Evolutionary conservation across 495 filamentous ascomycete genomes (phyloP).

Genomic region (Neurospora tetrasperma): DNA sequence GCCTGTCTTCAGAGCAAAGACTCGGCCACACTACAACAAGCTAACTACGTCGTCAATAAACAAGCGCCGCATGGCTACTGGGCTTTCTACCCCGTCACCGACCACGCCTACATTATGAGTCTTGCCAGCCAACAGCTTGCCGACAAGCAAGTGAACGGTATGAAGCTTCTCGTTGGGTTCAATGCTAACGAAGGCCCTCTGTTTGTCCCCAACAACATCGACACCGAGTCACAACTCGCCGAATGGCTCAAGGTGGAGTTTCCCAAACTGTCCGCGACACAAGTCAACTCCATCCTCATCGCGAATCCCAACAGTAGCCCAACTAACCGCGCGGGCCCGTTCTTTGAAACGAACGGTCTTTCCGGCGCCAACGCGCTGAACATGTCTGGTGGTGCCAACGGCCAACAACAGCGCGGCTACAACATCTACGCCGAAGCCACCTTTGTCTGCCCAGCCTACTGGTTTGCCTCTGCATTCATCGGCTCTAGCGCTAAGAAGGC

Average conservation of each 20-base stretch:
- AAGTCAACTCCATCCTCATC: conserved; percentile 33
- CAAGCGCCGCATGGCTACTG: conserved; percentile 25
- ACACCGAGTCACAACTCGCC: conserved; percentile 36
- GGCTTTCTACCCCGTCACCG: conserved; percentile 52
- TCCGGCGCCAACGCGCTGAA: conserved; percentile 13
- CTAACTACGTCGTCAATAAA: conserved; percentile 38
- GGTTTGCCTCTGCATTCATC: conserved; percentile 49
- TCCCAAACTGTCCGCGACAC: conserved; percentile 36
- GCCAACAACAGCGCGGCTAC: conserved; percentile 29
- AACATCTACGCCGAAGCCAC: conserved; percentile 52
- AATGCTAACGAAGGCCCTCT: conserved; percentile 43
- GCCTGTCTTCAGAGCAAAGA: conserved; percentile 42
- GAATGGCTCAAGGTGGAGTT: conserved; percentile 36
- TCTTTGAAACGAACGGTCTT: conserved; percentile 21
- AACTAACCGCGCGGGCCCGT: conserved; percentile 10
- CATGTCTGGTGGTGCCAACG: conserved; percentile 16
- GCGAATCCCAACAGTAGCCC: conserved; percentile 17
- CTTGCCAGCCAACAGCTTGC: conserved; percentile 42
- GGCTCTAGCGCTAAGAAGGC: conserved; percentile 15
- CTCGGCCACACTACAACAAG: conserved; percentile 42
- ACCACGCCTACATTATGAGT: conserved; percentile 44
- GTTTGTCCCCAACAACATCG: conserved; percentile 34
- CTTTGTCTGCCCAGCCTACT: conserved; percentile 53
- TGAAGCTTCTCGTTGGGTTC: conserved; percentile 40
- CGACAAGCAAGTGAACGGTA: conserved; percentile 41